Percentiles rank a stretch among this genome's conserved stretches.
Conservation (phyloP, 2,329 filamentous ascomycete species). For the Pseudogymnoascus pannorum region DNA sequence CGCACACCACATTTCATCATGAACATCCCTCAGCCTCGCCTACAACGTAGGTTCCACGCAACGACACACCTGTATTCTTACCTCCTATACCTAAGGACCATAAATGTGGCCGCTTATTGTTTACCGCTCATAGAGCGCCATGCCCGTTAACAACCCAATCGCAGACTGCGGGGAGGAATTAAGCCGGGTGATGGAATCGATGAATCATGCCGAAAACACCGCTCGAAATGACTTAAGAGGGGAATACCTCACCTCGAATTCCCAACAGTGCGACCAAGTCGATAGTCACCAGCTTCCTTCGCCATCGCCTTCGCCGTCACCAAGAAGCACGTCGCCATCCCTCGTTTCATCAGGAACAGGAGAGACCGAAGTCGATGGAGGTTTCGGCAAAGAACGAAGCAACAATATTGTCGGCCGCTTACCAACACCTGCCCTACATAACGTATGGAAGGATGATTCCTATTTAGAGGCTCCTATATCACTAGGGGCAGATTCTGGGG, state of each 20-base stretch:
- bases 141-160: neutral
- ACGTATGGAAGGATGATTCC: neutral
- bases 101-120: neutral
- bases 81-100: neutral
- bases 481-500: neutral
- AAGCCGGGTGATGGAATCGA: neutral
- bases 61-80: neutral
- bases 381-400: neutral
- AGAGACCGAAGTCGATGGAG: slow-evolving; percentile 3
- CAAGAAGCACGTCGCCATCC: slow-evolving; percentile 20
- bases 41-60: neutral
- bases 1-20: slow-evolving; percentile 8
- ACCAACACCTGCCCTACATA: neutral
- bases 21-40: slow-evolving; percentile 6
- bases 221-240: neutral
- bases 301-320: slow-evolving; percentile 23
- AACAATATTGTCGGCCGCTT: neutral
- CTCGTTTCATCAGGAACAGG: slow-evolving; percentile 9
- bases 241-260: neutral
- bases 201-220: slow-evolving; percentile 1
- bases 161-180: slow-evolving; percentile 2
- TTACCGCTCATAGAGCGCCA: slow-evolving; percentile 5
- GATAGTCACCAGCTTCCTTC: slow-evolving; percentile 21
- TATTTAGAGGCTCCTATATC: neutral
- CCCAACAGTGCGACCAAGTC: slow-evolving; percentile 5